phyloP scores from a whole-genome alignment of 495 filamentous ascomycete species.

The Pyrenula massariospora region DNA sequence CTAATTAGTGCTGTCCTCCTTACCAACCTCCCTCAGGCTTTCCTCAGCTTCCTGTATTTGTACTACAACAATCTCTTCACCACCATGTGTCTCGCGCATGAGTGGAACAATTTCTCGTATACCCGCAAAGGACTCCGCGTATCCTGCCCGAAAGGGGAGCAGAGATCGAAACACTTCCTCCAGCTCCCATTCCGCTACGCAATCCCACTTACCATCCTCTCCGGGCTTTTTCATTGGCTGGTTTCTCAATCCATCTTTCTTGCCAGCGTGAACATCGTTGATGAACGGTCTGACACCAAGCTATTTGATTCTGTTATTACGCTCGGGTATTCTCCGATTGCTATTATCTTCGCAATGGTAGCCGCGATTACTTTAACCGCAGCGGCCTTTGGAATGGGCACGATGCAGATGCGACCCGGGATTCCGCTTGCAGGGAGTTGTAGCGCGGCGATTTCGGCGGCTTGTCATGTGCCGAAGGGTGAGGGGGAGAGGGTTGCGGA shows the following conservation, averaged over 20 bases:
- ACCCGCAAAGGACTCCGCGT: constrained; percentile 25
- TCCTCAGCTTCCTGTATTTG: constrained; percentile 28
- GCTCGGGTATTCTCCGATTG: constrained; percentile 20
- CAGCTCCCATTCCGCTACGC: constrained; percentile 32
- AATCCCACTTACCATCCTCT: constrained; percentile 20
- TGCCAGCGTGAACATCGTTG: constrained; percentile 11
- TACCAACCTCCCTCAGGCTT: constrained; percentile 26
- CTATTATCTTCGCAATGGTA: constrained; percentile 10
- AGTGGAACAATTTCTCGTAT: constrained; percentile 17
- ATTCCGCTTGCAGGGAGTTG: constrained; percentile 28
- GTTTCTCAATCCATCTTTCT: constrained; percentile 28
- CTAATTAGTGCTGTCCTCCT: constrained; percentile 17
- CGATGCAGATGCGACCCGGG: constrained; percentile 10
- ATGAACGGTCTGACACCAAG: constrained; percentile 4
- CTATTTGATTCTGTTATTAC: constrained; percentile 7
- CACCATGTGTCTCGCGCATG: constrained; percentile 19
- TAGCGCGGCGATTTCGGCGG: constrained; percentile 30
- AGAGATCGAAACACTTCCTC: constrained; percentile 34
- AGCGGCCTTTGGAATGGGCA: constrained; percentile 12
- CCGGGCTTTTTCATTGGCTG: constrained; percentile 27
- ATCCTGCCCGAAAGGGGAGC: constrained; percentile 21
- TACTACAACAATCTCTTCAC: constrained; percentile 22
- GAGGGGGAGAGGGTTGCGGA: constrained; percentile 5
- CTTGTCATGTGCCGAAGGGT: constrained; percentile 19
- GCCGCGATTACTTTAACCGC: constrained; percentile 12